Percentiles rank a stretch among this genome's conserved stretches.
Conservation (phyloP, 1,284 basidiomycete species). For the Meripilus lineatus region DNA sequence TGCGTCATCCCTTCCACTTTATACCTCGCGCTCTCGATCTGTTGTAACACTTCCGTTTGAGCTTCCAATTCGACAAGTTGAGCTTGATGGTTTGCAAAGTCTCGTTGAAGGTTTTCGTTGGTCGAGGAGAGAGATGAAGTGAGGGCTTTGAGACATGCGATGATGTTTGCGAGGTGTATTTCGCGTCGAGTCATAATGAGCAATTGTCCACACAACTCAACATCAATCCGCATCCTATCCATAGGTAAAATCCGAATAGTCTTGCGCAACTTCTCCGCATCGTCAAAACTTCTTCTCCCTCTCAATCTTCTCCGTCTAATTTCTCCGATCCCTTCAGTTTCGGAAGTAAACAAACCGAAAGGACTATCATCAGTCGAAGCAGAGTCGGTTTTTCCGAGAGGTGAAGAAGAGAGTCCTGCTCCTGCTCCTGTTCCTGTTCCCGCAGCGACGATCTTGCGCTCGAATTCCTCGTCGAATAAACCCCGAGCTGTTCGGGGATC, state of each 20-base stretch:
- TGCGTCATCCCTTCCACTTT: constrained; percentile 51
- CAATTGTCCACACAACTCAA: constrained; percentile 70
- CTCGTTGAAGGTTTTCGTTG: constrained; percentile 48
- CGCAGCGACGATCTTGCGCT: neutral
- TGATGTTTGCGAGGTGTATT: constrained; percentile 44
- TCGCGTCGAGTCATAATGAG: constrained; percentile 64
- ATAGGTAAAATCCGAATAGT: constrained; percentile 44
- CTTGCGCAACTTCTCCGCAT: constrained; percentile 40
- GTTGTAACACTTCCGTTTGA: constrained; percentile 40
- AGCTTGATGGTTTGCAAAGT: constrained; percentile 47
- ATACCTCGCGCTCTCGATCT: constrained; percentile 44
- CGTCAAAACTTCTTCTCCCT: constrained; percentile 40
- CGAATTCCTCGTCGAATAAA: constrained; percentile 18
- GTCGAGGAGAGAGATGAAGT: constrained; percentile 46
- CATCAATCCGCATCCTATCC: constrained; percentile 70
- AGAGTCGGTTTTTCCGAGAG: neutral
- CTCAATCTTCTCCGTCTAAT: constrained; percentile 1
- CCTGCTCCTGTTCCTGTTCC: too few relatives aligned
- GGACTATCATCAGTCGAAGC: constrained; percentile 10
- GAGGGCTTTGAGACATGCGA: constrained; percentile 44
- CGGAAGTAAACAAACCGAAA: too few relatives aligned
- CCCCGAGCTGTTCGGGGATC: constrained; percentile 42
- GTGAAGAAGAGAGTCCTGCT: too few relatives aligned
- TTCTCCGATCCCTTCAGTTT: constrained; percentile 8
- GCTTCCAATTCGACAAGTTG: constrained; percentile 42